Conservation (phyloP, 129 eudicot species). For the Oenanthe sinensis region DNA sequence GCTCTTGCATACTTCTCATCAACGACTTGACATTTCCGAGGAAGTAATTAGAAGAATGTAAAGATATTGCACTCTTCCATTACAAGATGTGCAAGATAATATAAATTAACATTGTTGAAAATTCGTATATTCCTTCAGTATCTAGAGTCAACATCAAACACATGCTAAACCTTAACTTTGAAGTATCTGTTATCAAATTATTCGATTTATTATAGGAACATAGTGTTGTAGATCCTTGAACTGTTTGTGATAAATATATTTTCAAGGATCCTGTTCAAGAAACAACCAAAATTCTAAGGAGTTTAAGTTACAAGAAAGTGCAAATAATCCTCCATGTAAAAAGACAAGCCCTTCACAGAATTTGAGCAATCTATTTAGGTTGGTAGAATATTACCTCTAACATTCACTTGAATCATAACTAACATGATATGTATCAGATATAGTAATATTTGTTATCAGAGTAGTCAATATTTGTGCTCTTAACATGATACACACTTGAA, state of each 20-base stretch:
- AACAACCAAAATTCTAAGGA: not conserved
- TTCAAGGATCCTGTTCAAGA: not conserved
- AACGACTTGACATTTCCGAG: not conserved
- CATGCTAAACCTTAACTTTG: not conserved
- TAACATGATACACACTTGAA: not conserved
- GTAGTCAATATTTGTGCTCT: too few species aligned
- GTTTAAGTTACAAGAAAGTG: too few species aligned
- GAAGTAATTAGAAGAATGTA: not conserved
- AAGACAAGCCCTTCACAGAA: too few species aligned
- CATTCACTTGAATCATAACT: too few species aligned
- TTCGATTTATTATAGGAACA: not conserved
- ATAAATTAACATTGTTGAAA: not conserved
- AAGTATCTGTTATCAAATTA: not conserved
- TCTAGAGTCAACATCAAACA: not conserved
- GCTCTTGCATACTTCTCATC: constrained; percentile 65
- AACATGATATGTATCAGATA: too few species aligned
- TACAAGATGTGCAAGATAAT: not conserved
- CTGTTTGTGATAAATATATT: too few species aligned
- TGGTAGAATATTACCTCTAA: too few species aligned
- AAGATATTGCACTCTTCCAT: not conserved
- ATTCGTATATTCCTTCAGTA: too few species aligned
- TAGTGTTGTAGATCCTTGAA: not conserved
- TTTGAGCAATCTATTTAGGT: too few species aligned
- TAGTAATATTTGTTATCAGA: too few species aligned
- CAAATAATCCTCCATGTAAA: too few species aligned